These are phyloP conservation scores for Talaromyces sp. DNA, from an alignment of 2,329 filamentous ascomycete species.

Conservation along the genomic window DNA sequence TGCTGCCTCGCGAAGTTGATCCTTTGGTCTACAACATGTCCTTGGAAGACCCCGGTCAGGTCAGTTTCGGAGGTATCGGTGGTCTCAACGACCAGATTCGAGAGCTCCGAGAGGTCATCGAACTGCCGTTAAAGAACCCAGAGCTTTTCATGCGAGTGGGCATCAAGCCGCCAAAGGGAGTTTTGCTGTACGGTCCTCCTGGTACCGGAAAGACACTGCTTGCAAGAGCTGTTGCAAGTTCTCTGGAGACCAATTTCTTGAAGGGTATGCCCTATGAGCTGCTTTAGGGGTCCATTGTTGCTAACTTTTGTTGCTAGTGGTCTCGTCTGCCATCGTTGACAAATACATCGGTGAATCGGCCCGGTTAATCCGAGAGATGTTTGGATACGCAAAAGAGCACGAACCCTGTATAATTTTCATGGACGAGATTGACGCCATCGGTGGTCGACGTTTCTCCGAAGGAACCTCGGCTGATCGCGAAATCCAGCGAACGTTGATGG, in stretches of 20 bases:
- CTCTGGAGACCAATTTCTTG: conserved; percentile 94
- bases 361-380: conserved; percentile 97
- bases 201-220: conserved; percentile 95
- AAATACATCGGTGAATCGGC: conserved; percentile 99
- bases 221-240: conserved; percentile 90
- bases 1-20: conserved; percentile 97
- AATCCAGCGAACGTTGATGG: conserved; percentile 97
- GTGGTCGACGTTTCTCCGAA: conserved; percentile 91
- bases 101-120: conserved; percentile 95
- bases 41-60: conserved; percentile 90
- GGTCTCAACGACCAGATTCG: conserved; percentile 97
- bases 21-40: conserved; percentile 99
- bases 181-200: conserved; percentile 89
- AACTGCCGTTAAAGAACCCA: conserved; percentile 95
- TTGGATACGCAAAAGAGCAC: conserved; percentile 98
- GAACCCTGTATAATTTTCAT: conserved; percentile 99
- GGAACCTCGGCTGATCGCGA: conserved; percentile 96
- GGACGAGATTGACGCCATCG: conserved; percentile 99
- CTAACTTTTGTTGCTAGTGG: conserved; percentile 53
- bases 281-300: background rate
- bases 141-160: conserved; percentile 94
- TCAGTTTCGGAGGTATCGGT: conserved; percentile 96
- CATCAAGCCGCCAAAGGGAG: conserved; percentile 98
- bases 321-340: conserved; percentile 97
- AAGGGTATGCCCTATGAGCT: conserved; percentile 59